phyloP scores from a whole-genome alignment of 192 early-diverging fungal species.

The Bifiguratus adelaidae region DNA sequence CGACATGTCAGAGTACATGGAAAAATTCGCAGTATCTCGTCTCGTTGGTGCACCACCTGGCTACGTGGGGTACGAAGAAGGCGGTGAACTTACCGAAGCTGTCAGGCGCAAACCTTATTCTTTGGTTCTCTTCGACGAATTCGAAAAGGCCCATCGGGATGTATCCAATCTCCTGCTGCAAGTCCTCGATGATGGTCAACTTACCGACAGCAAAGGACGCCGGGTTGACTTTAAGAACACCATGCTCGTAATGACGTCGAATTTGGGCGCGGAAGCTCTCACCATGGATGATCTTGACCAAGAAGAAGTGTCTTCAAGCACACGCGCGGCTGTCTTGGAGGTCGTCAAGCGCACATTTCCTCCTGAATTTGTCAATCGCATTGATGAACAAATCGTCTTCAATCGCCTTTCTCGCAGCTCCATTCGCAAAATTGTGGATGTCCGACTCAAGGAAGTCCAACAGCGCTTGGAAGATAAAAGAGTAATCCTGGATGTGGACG shows the following conservation, averaged over 20 bases:
- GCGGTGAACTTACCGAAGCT: slow-evolving; percentile 92
- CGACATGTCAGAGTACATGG: slow-evolving; percentile 99
- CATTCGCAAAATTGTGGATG: slow-evolving; percentile 64
- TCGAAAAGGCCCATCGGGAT: slow-evolving; percentile 88
- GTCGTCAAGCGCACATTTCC: slow-evolving; percentile 75
- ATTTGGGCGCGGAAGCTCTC: slow-evolving; percentile 21
- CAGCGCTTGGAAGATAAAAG: slow-evolving; percentile 37
- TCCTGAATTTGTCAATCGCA: slow-evolving; percentile 93
- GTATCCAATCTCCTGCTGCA: slow-evolving; percentile 71
- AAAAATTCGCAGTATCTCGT: slow-evolving; percentile 67
- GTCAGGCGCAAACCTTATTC: slow-evolving; percentile 86
- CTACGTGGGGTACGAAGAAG: slow-evolving; percentile 94
- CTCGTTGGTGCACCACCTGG: slow-evolving; percentile 95
- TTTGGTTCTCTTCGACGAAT: slow-evolving; percentile 95
- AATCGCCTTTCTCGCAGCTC: slow-evolving; percentile 57
- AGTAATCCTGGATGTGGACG: slow-evolving; percentile 40
- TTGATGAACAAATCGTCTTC: slow-evolving; percentile 72
- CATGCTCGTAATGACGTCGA: slow-evolving; percentile 84
- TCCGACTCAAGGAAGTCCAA: slow-evolving; percentile 61
- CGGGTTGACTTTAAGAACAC: slow-evolving; percentile 92
- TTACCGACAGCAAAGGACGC: slow-evolving; percentile 88
- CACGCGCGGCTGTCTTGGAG: slow-evolving; percentile 59
- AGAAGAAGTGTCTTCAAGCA: slow-evolving; percentile 9
- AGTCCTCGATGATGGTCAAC: slow-evolving; percentile 87
- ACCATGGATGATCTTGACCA: slow-evolving; percentile 14